Percentiles rank a stretch among this genome's conserved stretches.
Evolutionary conservation across 169 alveolate species (phyloP).

Genomic region (Plasmodium inui): DNA sequence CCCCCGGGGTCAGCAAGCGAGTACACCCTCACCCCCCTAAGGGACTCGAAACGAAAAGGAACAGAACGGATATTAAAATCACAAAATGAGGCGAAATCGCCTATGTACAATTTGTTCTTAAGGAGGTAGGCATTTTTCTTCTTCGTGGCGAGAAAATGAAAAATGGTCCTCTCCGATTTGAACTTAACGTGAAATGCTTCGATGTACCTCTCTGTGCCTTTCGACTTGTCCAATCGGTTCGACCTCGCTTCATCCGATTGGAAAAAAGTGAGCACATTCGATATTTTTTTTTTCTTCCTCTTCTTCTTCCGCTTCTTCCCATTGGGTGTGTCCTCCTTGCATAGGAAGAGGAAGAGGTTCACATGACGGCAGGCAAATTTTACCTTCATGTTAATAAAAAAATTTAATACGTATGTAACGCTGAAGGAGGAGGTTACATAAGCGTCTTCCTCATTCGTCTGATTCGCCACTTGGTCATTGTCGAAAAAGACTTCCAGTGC

Average conservation of each 20-base stretch:
- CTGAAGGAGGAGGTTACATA: background rate
- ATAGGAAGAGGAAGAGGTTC: background rate
- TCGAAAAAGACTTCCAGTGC: slow-evolving; percentile 5
- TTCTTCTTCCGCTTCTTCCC: background rate
- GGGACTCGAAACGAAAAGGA: background rate
- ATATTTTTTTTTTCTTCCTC: background rate
- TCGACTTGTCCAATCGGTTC: background rate
- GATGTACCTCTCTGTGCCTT: background rate
- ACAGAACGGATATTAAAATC: slow-evolving; percentile 6
- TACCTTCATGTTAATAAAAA: background rate
- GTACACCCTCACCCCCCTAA: background rate
- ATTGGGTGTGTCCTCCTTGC: background rate
- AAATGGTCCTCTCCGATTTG: background rate
- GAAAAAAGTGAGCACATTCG: background rate
- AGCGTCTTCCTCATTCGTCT: background rate
- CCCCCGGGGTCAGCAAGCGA: background rate
- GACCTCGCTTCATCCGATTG: background rate
- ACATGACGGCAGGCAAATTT: background rate
- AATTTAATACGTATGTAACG: background rate
- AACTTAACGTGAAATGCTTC: background rate
- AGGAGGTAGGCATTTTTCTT: background rate
- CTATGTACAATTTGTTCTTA: background rate
- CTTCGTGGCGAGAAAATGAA: background rate
- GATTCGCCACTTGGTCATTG: background rate
- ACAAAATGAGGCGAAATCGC: background rate